Conservation (phyloP, 495 filamentous ascomycete genomes). For the Neurospora cerealis region DNA sequence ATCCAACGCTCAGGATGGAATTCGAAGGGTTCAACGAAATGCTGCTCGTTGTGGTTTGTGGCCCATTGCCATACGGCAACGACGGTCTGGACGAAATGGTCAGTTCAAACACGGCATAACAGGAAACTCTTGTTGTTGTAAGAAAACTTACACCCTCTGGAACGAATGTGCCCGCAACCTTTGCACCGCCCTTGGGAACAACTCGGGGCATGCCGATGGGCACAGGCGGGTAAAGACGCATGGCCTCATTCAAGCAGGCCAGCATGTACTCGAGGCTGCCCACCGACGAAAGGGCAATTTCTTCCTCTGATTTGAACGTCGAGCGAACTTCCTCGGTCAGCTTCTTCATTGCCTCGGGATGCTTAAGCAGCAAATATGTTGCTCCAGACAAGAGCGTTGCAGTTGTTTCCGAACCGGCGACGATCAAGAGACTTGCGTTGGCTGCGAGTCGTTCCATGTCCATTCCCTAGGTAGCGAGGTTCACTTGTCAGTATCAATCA, state of each 20-base stretch:
- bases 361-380: constrained; percentile 38
- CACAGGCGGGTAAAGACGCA: constrained; percentile 47
- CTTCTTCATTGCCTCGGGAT: constrained; percentile 28
- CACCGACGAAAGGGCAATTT: constrained; percentile 39
- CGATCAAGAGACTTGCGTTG: constrained; percentile 15
- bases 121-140: constrained; percentile 2
- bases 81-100: constrained; percentile 26
- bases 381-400: constrained; percentile 37
- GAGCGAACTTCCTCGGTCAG: constrained; percentile 39
- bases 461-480: neutral
- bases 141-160: constrained; percentile 23
- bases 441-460: constrained; percentile 12
- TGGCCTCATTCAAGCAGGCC: constrained; percentile 42
- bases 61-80: constrained; percentile 41
- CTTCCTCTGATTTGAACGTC: constrained; percentile 31
- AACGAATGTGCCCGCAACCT: constrained; percentile 35
- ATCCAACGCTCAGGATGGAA: constrained; percentile 46
- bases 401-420: constrained; percentile 42
- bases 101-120: neutral
- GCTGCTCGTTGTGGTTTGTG: constrained; percentile 26
- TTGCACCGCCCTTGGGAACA: constrained; percentile 32
- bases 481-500: neutral
- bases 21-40: constrained; percentile 34
- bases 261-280: constrained; percentile 38
- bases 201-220: constrained; percentile 35